phyloP scores from a whole-genome alignment of 2,329 filamentous ascomycete species.

The Nakataea oryzae region DNA sequence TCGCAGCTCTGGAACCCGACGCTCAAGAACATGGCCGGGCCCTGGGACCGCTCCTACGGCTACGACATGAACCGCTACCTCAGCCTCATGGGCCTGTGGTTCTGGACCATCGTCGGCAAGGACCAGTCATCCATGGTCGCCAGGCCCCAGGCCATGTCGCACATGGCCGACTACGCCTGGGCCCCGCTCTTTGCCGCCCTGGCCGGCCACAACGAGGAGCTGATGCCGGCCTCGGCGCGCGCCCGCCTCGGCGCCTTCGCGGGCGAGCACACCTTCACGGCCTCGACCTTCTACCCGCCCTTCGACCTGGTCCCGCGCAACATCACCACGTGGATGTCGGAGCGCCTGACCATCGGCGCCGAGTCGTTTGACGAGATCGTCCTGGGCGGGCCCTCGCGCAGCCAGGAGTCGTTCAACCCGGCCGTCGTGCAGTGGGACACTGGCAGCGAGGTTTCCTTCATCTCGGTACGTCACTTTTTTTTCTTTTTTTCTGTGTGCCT shows the following conservation, averaged over 20 bases:
- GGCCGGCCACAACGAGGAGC: conserved; percentile 33
- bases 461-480: conserved; percentile 3
- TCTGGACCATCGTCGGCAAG: conserved; percentile 48
- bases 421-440: conserved; percentile 49
- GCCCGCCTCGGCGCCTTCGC: conserved; percentile 32
- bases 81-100: conserved; percentile 44
- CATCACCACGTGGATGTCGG: conserved; percentile 46
- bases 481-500: conserved; percentile 11
- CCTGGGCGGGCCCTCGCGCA: conserved; percentile 42
- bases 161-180: conserved; percentile 48
- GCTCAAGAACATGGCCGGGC: conserved; percentile 50
- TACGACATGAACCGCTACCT: conserved; percentile 55
- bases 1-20: conserved; percentile 45
- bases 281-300: conserved; percentile 45
- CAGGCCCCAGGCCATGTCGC: conserved; percentile 31
- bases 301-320: conserved; percentile 46
- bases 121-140: conserved; percentile 23
- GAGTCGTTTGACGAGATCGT: conserved; percentile 45
- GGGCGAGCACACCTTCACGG: conserved; percentile 40
- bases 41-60: conserved; percentile 54
- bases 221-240: conserved; percentile 31
- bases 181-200: conserved; percentile 45
- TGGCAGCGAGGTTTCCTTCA: conserved; percentile 22
- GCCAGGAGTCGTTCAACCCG: conserved; percentile 44
- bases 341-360: conserved; percentile 48